Base-by-base conservation (phyloP, 805 yeast genomes). In the Candida argentea region DNA sequence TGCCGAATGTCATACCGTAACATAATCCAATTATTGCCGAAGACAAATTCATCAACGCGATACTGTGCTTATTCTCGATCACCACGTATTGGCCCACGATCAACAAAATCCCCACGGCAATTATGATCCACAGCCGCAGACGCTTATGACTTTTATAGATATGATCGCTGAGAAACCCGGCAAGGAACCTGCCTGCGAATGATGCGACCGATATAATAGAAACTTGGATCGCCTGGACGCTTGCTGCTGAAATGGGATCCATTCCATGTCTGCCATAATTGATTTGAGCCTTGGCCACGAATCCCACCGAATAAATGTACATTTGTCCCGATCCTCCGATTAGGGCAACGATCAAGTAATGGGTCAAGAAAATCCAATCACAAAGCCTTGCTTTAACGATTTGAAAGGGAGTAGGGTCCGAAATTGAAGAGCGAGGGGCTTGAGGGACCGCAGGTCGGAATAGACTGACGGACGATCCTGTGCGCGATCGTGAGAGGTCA, bases 231-330 rank as follows among this genome's bases (percentile, higher is more conserved):
- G 87, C 84, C 43, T 80, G 89, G 10, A 70, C 57, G 5, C 67
- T 58, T 1, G 70, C 60, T 10, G 27, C 17, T 11, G 27, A 25
- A 4, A 21, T 14, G 12, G 24, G 14, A 12, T 27, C 30, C n/a
- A n/a, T n/a, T n/a, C n/a, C n/a, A n/a, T n/a, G n/a, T n/a, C n/a
- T n/a, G n/a, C n/a, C n/a, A 33, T 43, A 50, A 24, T 48, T 40
- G 28, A 43, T 47, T 33, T 61, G 67, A 2, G 68, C 65, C 3
- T 53, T 47, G 6, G 77, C 80, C n/a, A 81, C 64, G 42, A 74
- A 80, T 0, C 93, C 93, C 20, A 81, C 76, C 3, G 81, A 67
- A 43, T 65, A 81, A 16, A 81, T 79, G 44, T 79, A 81, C 49
- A 72, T 68, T 46, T 79, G 87, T 3, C 86, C 82, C 24, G 74